Evolutionary conservation across 345 rosid species (phyloP), one percentile per base, ranked within the genome.

Genomic region (Jatropha curcas): DNA sequence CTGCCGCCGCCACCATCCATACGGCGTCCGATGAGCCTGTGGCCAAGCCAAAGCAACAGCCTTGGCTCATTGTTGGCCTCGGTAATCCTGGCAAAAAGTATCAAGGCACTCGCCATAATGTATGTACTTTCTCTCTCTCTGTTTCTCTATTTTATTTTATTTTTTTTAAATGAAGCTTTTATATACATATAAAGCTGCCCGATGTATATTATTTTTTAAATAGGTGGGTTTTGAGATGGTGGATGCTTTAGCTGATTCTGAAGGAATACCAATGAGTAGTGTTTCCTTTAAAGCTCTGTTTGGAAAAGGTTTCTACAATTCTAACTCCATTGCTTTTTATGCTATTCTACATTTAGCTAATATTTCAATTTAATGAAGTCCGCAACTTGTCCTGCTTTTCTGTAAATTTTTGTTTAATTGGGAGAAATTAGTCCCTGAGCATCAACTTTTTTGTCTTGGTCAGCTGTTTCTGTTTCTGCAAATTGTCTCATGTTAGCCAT

Each of bases 181-280:
- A 30, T 31, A 41, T 41, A 7, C 27, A 41, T 20, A 7, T 51
- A 12, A 14, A n/a, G 11, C 25, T 48, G 30, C 66, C 4, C 4
- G 1, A 30, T 30, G 6, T 16, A 0, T 4, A 51, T 46, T n/a
- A 16, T 4, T 45, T 17, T 70, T 43, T n/a, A n/a, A n/a, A 12
- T 79, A 94, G 98, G 89, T 92, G 68, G 99, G 99, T 10, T 95
- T 92, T 78, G 88, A 84, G 88, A 86, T 92, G 96, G 80, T 92
- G 5, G 98, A 92, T 58, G 89, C 97, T 65, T 71, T 95, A 53
- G 96, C 98, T 73, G 90, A 88, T 48, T 92, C 94, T 72, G 94
- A 92, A 79, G 93, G 97, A 79, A 95, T 95, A 78, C 74, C 97
- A 0, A 76, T 95, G 81, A 82, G 66, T 78, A 76, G 79, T 4